Evolutionary conservation across 1,284 basidiomycete species (phyloP).

Genomic region (Irpex sp.): DNA sequence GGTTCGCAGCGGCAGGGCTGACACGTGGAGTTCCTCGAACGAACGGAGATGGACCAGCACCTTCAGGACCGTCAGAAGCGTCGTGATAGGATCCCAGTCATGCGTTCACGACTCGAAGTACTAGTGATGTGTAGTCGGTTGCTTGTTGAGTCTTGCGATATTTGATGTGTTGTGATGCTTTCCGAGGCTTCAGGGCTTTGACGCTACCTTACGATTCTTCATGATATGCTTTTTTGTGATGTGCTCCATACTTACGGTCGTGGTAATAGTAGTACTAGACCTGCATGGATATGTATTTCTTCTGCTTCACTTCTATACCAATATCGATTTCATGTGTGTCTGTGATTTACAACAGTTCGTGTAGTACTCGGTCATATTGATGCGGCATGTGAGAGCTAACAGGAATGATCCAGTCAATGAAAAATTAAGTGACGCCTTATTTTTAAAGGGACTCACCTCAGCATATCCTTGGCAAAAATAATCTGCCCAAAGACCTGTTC

Average conservation of each 20-base stretch:
- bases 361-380: slow-evolving; percentile 48
- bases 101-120: neutral
- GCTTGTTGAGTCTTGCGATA: neutral
- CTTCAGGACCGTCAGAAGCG: slow-evolving; percentile 19
- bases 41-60: slow-evolving; percentile 26
- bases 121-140: neutral
- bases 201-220: slow-evolving; percentile 1
- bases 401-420: neutral
- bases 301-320: slow-evolving; percentile 1
- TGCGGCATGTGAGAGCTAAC: slow-evolving; percentile 40
- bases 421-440: neutral
- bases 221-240: slow-evolving; percentile 1
- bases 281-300: neutral
- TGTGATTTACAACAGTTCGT: slow-evolving; percentile 42
- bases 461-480: slow-evolving; percentile 77
- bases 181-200: neutral
- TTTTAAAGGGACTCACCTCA: slow-evolving; percentile 44
- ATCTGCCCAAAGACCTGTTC: slow-evolving; percentile 79
- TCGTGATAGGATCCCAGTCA: slow-evolving; percentile 9
- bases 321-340: neutral
- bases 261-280: slow-evolving; percentile 13
- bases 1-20: slow-evolving; percentile 67
- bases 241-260: slow-evolving; percentile 7
- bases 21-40: slow-evolving; percentile 36
- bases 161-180: neutral